phyloP scores from a whole-genome alignment of 2,329 filamentous ascomycete species.

The Tricladium varicosporioides region DNA sequence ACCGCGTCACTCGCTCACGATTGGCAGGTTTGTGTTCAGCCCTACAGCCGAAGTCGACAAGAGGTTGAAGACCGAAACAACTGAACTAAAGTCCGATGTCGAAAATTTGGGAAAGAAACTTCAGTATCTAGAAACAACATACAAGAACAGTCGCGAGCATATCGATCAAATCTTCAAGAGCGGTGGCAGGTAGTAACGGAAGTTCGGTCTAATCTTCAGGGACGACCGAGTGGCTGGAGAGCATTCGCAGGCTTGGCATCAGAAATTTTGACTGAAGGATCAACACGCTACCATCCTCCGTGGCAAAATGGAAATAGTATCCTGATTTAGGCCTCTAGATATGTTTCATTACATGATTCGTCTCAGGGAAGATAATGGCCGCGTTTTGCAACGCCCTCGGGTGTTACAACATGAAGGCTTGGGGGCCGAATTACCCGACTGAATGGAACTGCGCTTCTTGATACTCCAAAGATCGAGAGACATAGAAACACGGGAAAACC shows the following conservation, averaged over 20 bases:
- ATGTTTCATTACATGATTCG: too few relatives aligned
- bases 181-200: conserved; percentile 30
- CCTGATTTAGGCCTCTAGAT: not conserved
- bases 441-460: not conserved
- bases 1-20: conserved; percentile 11
- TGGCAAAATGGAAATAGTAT: not conserved
- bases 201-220: not conserved
- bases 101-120: conserved; percentile 82
- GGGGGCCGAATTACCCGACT: not conserved
- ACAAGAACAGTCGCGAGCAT: conserved; percentile 89
- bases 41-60: conserved; percentile 71
- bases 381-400: too few relatives aligned
- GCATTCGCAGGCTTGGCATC: not conserved
- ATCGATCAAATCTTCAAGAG: conserved; percentile 82
- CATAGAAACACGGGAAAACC: not conserved
- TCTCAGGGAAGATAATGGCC: too few relatives aligned
- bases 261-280: too few relatives aligned
- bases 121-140: conserved; percentile 90
- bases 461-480: not conserved
- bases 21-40: conserved; percentile 78
- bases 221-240: conserved; percentile 1
- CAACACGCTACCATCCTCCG: not conserved
- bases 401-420: not conserved
- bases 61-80: conserved; percentile 72
- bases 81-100: conserved; percentile 74